phyloP scores from a whole-genome alignment of 768 basidiomycete genomes.

The Pleurotus pulmonarius region DNA sequence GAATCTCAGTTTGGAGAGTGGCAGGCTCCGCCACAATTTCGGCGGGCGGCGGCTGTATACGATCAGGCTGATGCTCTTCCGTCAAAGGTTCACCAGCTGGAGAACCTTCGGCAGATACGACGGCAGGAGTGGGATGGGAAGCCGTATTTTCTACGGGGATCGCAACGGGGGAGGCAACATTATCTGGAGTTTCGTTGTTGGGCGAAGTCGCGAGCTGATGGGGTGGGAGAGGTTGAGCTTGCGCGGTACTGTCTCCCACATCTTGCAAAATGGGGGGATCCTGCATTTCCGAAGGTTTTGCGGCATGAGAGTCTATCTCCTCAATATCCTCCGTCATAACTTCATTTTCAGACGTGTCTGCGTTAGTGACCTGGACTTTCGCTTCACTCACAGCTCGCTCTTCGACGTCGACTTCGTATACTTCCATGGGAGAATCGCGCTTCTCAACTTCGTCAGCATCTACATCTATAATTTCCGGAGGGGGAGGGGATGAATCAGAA shows the following conservation, averaged over 20 bases:
- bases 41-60: background rate
- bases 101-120: too few species aligned
- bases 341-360: background rate
- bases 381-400: background rate
- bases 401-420: background rate
- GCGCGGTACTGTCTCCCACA: background rate
- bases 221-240: background rate
- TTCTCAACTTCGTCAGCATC: background rate
- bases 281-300: background rate
- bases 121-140: too few species aligned
- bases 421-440: background rate
- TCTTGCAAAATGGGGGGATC: background rate
- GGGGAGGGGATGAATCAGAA: constrained; percentile 3
- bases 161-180: too few species aligned
- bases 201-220: background rate
- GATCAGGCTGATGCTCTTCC: too few species aligned
- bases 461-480: background rate
- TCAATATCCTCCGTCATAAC: background rate
- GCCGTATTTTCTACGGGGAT: background rate
- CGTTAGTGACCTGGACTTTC: background rate
- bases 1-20: background rate
- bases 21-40: background rate
- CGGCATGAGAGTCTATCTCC: background rate
- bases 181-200: too few species aligned
- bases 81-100: too few species aligned